Evolutionary conservation across 805 yeast species (phyloP).

Genomic region (Wickerhamiella siamensis): DNA sequence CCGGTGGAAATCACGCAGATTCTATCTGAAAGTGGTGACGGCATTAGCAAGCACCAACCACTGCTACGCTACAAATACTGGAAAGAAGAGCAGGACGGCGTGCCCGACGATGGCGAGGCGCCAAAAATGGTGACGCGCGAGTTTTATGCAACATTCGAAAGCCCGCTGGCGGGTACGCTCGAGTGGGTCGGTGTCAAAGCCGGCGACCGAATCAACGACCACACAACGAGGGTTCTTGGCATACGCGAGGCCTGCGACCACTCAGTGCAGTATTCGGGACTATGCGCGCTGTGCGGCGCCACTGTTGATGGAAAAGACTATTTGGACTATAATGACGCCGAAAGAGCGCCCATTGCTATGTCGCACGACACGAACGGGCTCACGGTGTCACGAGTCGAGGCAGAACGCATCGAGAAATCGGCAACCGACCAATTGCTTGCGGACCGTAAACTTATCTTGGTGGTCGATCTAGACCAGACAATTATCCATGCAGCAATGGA

Average conservation of each 20-base stretch:
- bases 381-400: conserved; percentile 74
- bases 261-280: conserved; percentile 84
- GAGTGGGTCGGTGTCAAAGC: conserved; percentile 34
- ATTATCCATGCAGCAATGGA: conserved; percentile 96
- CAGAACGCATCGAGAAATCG: conserved; percentile 61
- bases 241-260: conserved; percentile 80
- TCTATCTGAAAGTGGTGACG: conserved; percentile 31
- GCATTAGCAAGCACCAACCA: conserved; percentile 37
- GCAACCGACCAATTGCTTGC: conserved; percentile 46
- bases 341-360: conserved; percentile 75
- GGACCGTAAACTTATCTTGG: conserved; percentile 64
- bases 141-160: conserved; percentile 44
- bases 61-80: conserved; percentile 50
- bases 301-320: conserved; percentile 64
- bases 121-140: conserved; percentile 24
- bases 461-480: conserved; percentile 94
- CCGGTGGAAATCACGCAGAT: conserved; percentile 52
- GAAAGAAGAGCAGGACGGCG: conserved; percentile 34
- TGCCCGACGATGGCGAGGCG: conserved; percentile 24
- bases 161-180: conserved; percentile 66
- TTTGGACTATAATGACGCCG: conserved; percentile 49
- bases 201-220: conserved; percentile 43
- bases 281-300: conserved; percentile 86
- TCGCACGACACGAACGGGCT: conserved; percentile 77
- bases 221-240: conserved; percentile 37